phyloP scores from a whole-genome alignment of 2,329 filamentous ascomycete species.

The Calonectria hawksworthii region DNA sequence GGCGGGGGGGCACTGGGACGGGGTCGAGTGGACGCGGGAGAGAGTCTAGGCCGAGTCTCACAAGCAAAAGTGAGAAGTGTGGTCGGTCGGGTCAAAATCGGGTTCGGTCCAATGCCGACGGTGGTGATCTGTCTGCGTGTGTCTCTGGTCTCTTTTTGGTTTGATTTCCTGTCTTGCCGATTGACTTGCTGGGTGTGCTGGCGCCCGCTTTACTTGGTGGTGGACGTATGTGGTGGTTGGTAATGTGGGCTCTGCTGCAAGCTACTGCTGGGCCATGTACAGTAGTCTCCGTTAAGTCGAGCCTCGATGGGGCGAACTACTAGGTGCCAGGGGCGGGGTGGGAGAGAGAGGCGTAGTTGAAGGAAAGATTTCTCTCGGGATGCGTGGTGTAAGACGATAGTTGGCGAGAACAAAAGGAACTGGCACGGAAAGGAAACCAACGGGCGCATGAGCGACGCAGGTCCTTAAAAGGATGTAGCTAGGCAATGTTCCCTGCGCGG shows the following conservation, averaged over 20 bases:
- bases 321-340: neutral
- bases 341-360: slow-evolving; percentile 7
- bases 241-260: slow-evolving; percentile 22
- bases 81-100: slow-evolving; percentile 26
- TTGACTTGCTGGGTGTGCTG: slow-evolving; percentile 22
- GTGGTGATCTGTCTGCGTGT: slow-evolving; percentile 1
- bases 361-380: slow-evolving; percentile 5
- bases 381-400: neutral
- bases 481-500: slow-evolving; percentile 5
- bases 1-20: slow-evolving; percentile 26
- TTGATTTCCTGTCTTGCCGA: slow-evolving; percentile 7
- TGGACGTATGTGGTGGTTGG: slow-evolving; percentile 17
- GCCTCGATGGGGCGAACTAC: slow-evolving; percentile 20
- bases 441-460: slow-evolving; percentile 43
- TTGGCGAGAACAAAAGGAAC: neutral
- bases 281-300: slow-evolving; percentile 25
- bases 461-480: slow-evolving; percentile 36
- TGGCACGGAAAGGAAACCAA: slow-evolving; percentile 5
- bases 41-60: slow-evolving; percentile 2
- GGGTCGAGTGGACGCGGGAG: slow-evolving; percentile 30
- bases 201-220: slow-evolving; percentile 10
- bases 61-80: slow-evolving; percentile 18
- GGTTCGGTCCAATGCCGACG: slow-evolving; percentile 17
- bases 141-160: slow-evolving; percentile 6
- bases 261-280: slow-evolving; percentile 17